Evolutionary conservation across 2,329 filamentous ascomycete species (phyloP).

Genomic region (Exophiala aquamarina): DNA sequence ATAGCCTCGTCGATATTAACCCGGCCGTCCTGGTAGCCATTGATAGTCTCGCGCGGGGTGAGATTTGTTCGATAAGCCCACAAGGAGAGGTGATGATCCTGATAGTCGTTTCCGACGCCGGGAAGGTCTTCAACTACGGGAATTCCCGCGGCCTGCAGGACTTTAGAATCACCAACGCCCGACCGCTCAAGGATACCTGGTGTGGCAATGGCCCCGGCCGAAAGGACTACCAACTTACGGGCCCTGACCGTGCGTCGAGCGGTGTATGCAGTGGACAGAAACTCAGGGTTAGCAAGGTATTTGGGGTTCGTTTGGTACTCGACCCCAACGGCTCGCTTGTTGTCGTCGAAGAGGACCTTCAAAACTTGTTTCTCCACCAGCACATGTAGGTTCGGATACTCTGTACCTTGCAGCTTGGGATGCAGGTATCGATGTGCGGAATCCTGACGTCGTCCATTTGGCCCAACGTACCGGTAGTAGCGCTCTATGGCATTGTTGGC

Average conservation of each 20-base stretch:
- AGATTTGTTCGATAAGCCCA: constrained; percentile 54
- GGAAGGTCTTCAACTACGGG: constrained; percentile 43
- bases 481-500: constrained; percentile 42
- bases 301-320: constrained; percentile 54
- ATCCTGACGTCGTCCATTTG: constrained; percentile 58
- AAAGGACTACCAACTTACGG: constrained; percentile 55
- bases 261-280: not conserved
- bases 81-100: constrained; percentile 57
- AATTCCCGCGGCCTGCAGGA: constrained; percentile 45
- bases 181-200: constrained; percentile 61
- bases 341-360: constrained; percentile 54
- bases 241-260: constrained; percentile 44
- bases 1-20: constrained; percentile 38
- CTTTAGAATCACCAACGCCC: constrained; percentile 53
- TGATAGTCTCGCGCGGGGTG: constrained; percentile 51
- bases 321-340: constrained; percentile 57
- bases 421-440: constrained; percentile 57
- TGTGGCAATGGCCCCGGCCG: constrained; percentile 58
- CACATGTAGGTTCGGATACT: constrained; percentile 60
- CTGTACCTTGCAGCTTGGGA: constrained; percentile 48
- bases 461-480: constrained; percentile 51
- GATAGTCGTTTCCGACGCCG: constrained; percentile 49
- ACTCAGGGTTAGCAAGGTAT: constrained; percentile 31
- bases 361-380: constrained; percentile 58
- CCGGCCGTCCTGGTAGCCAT: constrained; percentile 52